A percentile compares a stretch with the other conserved stretches of the same genome.
Evolutionary conservation across 805 yeast species (phyloP).

Genomic region (Lachancea fermentati): DNA sequence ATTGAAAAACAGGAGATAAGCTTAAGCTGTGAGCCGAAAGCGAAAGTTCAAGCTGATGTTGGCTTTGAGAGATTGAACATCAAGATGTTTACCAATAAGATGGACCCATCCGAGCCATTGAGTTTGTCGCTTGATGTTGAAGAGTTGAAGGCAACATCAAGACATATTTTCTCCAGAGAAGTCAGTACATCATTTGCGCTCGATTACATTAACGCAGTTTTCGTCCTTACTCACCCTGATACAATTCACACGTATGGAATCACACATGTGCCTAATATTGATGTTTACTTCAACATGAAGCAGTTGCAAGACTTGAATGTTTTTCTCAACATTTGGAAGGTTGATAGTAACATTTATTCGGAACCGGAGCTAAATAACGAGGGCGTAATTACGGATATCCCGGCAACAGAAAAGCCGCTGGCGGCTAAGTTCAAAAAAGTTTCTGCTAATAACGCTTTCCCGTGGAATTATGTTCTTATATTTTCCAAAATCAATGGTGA

Average conservation of each 20-base stretch:
- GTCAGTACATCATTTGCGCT: conserved; percentile 65
- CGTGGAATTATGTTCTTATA: conserved; percentile 63
- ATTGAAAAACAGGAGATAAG: conserved; percentile 71
- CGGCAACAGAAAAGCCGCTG: conserved; percentile 4
- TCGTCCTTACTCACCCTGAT: conserved; percentile 42
- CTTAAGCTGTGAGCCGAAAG: conserved; percentile 88
- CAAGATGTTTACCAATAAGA: conserved; percentile 46
- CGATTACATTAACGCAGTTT: conserved; percentile 42
- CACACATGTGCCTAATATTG: conserved; percentile 48
- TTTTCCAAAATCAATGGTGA: conserved; percentile 47
- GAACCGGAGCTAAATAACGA: conserved; percentile 11
- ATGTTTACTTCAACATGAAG: conserved; percentile 64
- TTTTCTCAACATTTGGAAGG: conserved; percentile 79
- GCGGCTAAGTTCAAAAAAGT: conserved; percentile 7
- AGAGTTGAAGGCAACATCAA: conserved; percentile 65
- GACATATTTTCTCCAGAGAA: conserved; percentile 87
- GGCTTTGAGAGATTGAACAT: conserved; percentile 65
- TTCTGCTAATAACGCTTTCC: conserved; percentile 41
- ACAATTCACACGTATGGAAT: conserved; percentile 42
- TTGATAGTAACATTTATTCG: conserved; percentile 35
- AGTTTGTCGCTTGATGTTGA: conserved; percentile 44
- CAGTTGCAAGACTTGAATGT: conserved; percentile 83
- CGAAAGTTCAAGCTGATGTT: conserved; percentile 83
- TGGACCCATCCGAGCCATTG: conserved; percentile 37
- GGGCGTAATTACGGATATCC: conserved; percentile 1